These are phyloP conservation scores for Xylariaceae sp. DNA, from an alignment of 2,329 filamentous ascomycete species.

Conservation along the genomic window DNA sequence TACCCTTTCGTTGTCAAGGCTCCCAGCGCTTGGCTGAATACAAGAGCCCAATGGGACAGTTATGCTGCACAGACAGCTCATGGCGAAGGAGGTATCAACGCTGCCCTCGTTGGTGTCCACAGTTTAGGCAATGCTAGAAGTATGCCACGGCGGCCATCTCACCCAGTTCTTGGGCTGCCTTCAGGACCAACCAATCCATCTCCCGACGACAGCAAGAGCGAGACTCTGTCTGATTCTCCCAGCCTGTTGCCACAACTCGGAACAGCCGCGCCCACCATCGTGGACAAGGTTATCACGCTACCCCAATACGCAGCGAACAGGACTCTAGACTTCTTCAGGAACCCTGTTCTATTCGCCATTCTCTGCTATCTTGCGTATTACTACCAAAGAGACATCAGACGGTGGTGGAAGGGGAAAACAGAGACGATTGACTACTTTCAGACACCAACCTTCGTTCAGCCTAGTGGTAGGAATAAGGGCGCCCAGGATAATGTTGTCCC, in stretches of 20 bases:
- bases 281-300: conserved; percentile 43
- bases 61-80: conserved; percentile 27
- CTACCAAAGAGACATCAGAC: conserved; percentile 36
- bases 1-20: conserved; percentile 80
- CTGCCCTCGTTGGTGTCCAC: conserved; percentile 66
- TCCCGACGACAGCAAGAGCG: conserved; percentile 23
- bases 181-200: conserved; percentile 14
- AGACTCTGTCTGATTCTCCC: conserved; percentile 27
- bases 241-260: conserved; percentile 17
- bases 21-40: conserved; percentile 37
- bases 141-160: conserved; percentile 28
- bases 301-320: conserved; percentile 42
- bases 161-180: conserved; percentile 28
- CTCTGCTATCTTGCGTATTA: conserved; percentile 35
- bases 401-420: conserved; percentile 28
- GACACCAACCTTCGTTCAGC: conserved; percentile 15
- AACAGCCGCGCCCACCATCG: conserved; percentile 34
- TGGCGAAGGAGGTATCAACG: conserved; percentile 43
- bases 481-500: too few species aligned
- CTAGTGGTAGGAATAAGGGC: conserved; percentile 7
- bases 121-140: conserved; percentile 41
- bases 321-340: conserved; percentile 43
- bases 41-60: conserved; percentile 40
- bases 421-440: conserved; percentile 9
- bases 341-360: conserved; percentile 20